These are phyloP conservation scores for Zygosaccharomyces siamensis DNA, from an alignment of 805 yeast genomes.

Conservation along the genomic window DNA sequence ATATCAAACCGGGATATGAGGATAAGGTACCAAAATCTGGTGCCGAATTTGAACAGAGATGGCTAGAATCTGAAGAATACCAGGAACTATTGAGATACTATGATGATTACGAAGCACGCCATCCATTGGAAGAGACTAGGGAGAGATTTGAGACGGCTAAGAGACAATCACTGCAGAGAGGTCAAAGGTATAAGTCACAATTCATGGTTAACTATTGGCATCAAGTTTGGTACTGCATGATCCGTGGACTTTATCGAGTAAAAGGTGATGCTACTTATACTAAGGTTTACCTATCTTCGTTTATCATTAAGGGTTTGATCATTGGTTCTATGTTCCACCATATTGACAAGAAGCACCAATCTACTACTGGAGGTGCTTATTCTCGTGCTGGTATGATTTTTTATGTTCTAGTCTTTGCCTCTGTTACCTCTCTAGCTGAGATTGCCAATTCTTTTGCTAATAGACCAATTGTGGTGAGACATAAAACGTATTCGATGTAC, in stretches of 20 bases:
- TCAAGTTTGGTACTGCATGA: slow-evolving; percentile 49
- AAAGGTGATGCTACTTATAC: slow-evolving; percentile 56
- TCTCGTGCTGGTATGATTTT: slow-evolving; percentile 61
- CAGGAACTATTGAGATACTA: slow-evolving; percentile 35
- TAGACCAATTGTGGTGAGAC: slow-evolving; percentile 61
- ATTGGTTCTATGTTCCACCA: slow-evolving; percentile 58
- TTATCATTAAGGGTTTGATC: slow-evolving; percentile 52
- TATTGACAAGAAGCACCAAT: slow-evolving; percentile 36
- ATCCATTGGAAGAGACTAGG: slow-evolving; percentile 40
- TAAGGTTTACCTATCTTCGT: slow-evolving; percentile 46
- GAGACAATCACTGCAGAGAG: slow-evolving; percentile 41
- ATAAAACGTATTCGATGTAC: slow-evolving; percentile 56
- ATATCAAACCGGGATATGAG: slow-evolving; percentile 44
- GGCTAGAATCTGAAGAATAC: slow-evolving; percentile 56
- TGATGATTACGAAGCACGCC: slow-evolving; percentile 40
- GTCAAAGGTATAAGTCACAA: slow-evolving; percentile 37
- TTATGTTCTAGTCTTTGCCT: slow-evolving; percentile 55
- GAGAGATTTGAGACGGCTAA: slow-evolving; percentile 39
- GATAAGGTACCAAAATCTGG: slow-evolving; percentile 51
- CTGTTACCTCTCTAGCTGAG: slow-evolving; percentile 58
- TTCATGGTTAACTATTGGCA: slow-evolving; percentile 43
- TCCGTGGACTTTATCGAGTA: slow-evolving; percentile 50
- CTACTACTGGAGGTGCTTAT: slow-evolving; percentile 51
- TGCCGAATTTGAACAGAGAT: slow-evolving; percentile 52
- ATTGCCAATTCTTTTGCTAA: slow-evolving; percentile 54